These are phyloP conservation scores for Coix lacrymajobi DNA, from an alignment of 176 grass and related monocot genomes.

Conservation along the genomic window DNA sequence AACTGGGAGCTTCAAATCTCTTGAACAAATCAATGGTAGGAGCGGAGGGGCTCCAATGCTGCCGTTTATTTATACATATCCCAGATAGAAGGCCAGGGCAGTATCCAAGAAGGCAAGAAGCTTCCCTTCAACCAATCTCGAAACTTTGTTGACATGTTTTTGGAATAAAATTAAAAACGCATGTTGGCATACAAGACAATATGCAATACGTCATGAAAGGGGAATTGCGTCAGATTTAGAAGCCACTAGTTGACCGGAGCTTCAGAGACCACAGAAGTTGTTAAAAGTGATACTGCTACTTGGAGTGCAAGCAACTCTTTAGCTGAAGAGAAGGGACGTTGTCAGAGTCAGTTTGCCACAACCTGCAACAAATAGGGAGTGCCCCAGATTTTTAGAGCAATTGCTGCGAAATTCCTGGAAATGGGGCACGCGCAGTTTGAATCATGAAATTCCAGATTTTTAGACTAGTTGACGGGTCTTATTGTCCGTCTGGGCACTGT, in stretches of 20 bases:
- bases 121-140: constrained; percentile 16
- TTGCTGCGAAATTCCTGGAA: neutral
- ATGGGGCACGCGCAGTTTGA: neutral
- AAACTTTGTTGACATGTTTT: neutral
- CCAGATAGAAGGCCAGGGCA: neutral
- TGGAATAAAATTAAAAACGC: neutral
- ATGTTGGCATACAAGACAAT: neutral
- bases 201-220: neutral
- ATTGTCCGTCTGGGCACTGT: neutral
- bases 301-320: constrained; percentile 19
- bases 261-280: neutral
- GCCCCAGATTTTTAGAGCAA: neutral
- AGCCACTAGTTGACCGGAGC: neutral
- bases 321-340: neutral
- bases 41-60: neutral
- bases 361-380: neutral
- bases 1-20: neutral
- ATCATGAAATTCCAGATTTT: neutral
- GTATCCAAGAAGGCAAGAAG: constrained; percentile 33
- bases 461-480: neutral
- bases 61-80: constrained; percentile 11
- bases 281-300: neutral
- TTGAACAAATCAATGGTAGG: neutral
- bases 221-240: neutral
- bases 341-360: neutral